These are phyloP conservation scores for Dactylorhiza incarnata DNA, from an alignment of 106 monocot genomes.

Conservation along the genomic window DNA sequence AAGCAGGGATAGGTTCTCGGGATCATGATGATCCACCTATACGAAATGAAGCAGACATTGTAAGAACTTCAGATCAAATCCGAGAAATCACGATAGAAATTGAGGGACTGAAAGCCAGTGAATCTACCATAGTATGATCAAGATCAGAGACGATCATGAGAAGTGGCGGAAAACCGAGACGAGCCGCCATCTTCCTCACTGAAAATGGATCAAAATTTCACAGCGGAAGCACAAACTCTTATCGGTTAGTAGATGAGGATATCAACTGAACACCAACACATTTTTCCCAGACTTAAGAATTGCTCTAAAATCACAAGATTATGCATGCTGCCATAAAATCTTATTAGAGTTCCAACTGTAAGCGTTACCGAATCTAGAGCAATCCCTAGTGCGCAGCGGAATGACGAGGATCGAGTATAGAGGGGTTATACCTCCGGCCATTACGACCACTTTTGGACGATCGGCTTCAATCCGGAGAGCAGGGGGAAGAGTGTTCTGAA, in stretches of 20 bases:
- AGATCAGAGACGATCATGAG: slow-evolving; percentile 94
- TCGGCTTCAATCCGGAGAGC: no score
- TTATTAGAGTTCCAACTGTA: background rate
- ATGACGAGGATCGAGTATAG: no score
- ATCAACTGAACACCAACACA: background rate
- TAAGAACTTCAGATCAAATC: background rate
- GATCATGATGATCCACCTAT: slow-evolving; percentile 73
- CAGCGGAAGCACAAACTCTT: background rate
- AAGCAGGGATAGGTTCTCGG: slow-evolving; percentile 54
- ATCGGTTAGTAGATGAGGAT: background rate
- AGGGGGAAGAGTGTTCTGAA: no score
- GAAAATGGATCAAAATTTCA: background rate
- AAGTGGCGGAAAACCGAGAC: slow-evolving; percentile 35
- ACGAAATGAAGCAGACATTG: background rate
- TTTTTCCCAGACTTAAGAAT: background rate
- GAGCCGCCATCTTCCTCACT: slow-evolving; percentile 34
- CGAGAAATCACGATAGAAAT: background rate
- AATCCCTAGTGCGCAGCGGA: no score
- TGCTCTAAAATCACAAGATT: background rate
- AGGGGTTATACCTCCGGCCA: no score
- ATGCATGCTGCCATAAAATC: background rate
- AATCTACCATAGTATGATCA: slow-evolving; percentile 78
- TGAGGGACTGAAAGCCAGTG: background rate
- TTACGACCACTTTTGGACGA: no score
- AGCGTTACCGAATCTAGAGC: no score